Base-by-base conservation (phyloP, 805 yeast species). In the Myxozyma monticola region DNA sequence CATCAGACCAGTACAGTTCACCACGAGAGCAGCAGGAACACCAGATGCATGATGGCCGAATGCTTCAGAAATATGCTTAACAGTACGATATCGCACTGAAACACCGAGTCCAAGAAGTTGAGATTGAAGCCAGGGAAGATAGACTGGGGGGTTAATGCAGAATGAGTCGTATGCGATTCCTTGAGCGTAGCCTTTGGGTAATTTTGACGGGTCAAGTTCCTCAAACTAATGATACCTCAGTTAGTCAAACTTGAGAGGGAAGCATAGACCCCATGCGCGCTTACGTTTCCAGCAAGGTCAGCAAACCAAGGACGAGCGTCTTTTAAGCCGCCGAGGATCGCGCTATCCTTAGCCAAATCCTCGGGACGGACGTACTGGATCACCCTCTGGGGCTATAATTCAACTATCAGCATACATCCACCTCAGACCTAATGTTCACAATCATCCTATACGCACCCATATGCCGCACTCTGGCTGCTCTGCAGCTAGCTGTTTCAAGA, bases 1-100 rank as follows among this genome's bases (percentile, higher is more conserved):
- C 9, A 89, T 86, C 18, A 84, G 70, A 6, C 95, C 95, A 0
- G 89, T 75, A 65, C 95, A 85, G 61, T 87, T 87, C 75, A 85
- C 83, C 7, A 85, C 83, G 4, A 67, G 71, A 7, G 59, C 37
- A 48, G 69, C 77, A 6, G 45, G 38, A 25, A 28, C 4, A 4
- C 65, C 37, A 43, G 74, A 54, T 10, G 67, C 61, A 53, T 76
- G 79, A 2, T 70, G 57, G 0, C 59, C 35, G n/a, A 69, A 67
- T 0, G 84, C 81, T n/a, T 83, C 79, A 8, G 73, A 64, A 21
- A 84, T 71, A 42, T 70, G 67, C 8, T 63, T 61, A 12, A 69
- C 63, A 22, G 71, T 34, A 7, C 60, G 67, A 45, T 85, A 66
- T 41, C 64, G 68, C n/a, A 82, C 57, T 0, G 62, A 60, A 34